Percentiles rank a stretch among this genome's conserved stretches.
Conservation (phyloP, 306 rosid species). For the Boehmeria nivea region DNA sequence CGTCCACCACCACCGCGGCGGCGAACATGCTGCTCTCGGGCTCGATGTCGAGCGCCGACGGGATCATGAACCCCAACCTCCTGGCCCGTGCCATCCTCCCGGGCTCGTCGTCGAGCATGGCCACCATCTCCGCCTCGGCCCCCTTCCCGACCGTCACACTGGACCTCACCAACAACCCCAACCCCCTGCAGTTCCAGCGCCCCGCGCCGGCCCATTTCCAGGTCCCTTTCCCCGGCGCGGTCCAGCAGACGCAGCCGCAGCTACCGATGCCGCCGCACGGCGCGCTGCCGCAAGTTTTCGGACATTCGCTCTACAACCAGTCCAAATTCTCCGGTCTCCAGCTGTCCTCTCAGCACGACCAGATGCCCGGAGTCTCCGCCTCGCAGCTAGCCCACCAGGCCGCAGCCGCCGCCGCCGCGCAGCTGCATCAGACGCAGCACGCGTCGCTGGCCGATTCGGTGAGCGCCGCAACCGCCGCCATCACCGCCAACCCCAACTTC, state of each 20-base stretch:
- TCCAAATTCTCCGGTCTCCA: constrained; percentile 92
- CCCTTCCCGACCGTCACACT: constrained; percentile 83
- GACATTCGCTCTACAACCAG: constrained; percentile 67
- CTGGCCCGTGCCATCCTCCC: constrained; percentile 82
- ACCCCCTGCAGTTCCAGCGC: constrained; percentile 54
- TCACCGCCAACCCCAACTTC: constrained; percentile 83
- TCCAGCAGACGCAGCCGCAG: constrained; percentile 29
- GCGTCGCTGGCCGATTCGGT: constrained; percentile 55
- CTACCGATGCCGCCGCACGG: too few species aligned
- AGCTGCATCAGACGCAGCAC: constrained; percentile 25
- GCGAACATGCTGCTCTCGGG: constrained; percentile 87
- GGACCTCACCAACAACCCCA: constrained; percentile 77
- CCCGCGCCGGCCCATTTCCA: constrained; percentile 43
- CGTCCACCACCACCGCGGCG: constrained; percentile 83
- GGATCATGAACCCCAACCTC: constrained; percentile 73
- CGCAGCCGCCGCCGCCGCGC: constrained; percentile 19
- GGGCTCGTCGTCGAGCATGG: constrained; percentile 54
- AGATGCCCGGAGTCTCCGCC: constrained; percentile 35
- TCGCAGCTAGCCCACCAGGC: constrained; percentile 39
- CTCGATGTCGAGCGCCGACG: constrained; percentile 84
- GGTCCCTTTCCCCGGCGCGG: constrained; percentile 42
- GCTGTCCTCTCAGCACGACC: too few species aligned
- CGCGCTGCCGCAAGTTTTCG: constrained; percentile 31
- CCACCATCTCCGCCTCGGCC: constrained; percentile 87
- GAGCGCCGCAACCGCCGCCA: constrained; percentile 85